phyloP scores from a whole-genome alignment of 2,329 filamentous ascomycete genomes.

The Aurifilum marmelostoma region DNA sequence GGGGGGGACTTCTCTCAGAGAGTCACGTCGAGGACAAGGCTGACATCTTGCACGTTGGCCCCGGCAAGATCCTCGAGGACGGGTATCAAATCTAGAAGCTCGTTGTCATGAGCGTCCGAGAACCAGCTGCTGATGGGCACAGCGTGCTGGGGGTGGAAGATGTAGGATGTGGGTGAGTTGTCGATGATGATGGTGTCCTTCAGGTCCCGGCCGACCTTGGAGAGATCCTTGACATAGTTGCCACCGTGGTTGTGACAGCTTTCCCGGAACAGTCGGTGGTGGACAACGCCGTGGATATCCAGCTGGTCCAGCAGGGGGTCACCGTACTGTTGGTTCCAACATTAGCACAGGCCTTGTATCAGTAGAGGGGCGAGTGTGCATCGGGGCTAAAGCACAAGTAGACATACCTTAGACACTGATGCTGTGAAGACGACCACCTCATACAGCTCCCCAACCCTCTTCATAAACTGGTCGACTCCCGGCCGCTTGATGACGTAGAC shows the following conservation, averaged over 20 bases:
- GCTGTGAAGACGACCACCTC: slow-evolving; percentile 99
- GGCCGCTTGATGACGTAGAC: slow-evolving; percentile 99
- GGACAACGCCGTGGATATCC: slow-evolving; percentile 95
- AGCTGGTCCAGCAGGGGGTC: slow-evolving; percentile 95
- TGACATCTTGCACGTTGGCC: slow-evolving; percentile 89
- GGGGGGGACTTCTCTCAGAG: slow-evolving; percentile 53
- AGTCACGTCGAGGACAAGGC: slow-evolving; percentile 92
- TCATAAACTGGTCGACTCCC: slow-evolving; percentile 99
- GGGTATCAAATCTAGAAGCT: slow-evolving; percentile 94
- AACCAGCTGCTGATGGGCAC: slow-evolving; percentile 99
- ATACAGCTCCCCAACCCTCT: slow-evolving; percentile 94
- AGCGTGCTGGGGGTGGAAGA: slow-evolving; percentile 98
- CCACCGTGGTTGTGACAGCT: slow-evolving; percentile 99
- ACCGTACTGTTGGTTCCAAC: slow-evolving; percentile 68
- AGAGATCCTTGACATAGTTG: slow-evolving; percentile 99
- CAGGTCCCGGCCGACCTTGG: slow-evolving; percentile 92
- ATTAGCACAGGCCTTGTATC: slow-evolving; percentile 24
- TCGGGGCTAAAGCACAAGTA: neutral
- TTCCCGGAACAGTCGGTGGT: slow-evolving; percentile 94
- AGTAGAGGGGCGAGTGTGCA: no score
- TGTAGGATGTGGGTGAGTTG: slow-evolving; percentile 98
- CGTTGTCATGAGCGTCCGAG: slow-evolving; percentile 98
- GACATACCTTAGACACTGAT: slow-evolving; percentile 88
- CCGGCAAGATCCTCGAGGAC: slow-evolving; percentile 96
- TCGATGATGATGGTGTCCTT: slow-evolving; percentile 99